Conservation (phyloP, 306 rosid genomes). For the Senna tora region DNA sequence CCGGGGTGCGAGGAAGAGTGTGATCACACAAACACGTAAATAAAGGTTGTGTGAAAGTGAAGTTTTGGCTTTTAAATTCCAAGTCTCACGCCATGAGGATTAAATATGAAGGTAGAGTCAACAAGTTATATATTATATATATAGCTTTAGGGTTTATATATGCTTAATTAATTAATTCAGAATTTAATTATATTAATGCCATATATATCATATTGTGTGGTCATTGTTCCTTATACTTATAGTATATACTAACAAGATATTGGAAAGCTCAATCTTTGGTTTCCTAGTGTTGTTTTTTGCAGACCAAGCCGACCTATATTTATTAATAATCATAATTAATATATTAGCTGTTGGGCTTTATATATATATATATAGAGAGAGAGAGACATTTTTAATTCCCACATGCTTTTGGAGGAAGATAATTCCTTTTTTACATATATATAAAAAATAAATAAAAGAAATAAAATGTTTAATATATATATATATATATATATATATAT, state of each 20-base stretch:
- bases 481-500: too few species aligned
- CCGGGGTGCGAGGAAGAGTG: not conserved
- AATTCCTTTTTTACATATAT: too few species aligned
- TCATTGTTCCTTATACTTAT: not conserved
- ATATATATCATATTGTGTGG: not conserved
- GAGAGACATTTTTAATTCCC: too few species aligned
- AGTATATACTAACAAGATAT: slow-evolving; percentile 10
- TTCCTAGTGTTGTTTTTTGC: slow-evolving; percentile 7
- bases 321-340: not conserved
- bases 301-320: slow-evolving; percentile 30
- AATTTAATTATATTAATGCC: not conserved
- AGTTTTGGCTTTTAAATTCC: not conserved
- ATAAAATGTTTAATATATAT: too few species aligned
- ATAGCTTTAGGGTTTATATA: not conserved
- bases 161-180: too few species aligned
- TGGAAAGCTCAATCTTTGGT: slow-evolving; percentile 5
- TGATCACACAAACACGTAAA: not conserved
- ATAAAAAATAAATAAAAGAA: too few species aligned
- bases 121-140: not conserved
- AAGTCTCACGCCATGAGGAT: not conserved
- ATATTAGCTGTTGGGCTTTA: not conserved
- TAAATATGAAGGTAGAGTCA: slow-evolving; percentile 15
- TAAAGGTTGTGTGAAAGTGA: slow-evolving; percentile 2
- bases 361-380: too few species aligned
- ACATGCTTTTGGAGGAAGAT: too few species aligned